A percentile compares a stretch with the other conserved stretches of the same genome.
Conservation (phyloP, 768 basidiomycete genomes). For the Pisolithus sp. region DNA sequence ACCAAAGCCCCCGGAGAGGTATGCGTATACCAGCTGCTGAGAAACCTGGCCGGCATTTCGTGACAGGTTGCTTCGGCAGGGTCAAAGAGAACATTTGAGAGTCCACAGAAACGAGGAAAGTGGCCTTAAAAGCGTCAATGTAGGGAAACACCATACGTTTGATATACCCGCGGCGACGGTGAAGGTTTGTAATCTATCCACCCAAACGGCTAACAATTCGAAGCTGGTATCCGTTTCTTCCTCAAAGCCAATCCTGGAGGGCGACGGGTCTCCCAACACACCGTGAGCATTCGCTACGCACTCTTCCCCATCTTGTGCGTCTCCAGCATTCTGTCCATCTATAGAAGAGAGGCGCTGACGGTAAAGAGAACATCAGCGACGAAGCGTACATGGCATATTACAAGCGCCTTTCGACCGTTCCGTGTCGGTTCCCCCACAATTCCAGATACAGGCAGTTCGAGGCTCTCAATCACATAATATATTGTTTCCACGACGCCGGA, state of each 20-base stretch:
- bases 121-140: conserved; percentile 16
- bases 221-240: conserved; percentile 10
- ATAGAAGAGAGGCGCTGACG: background rate
- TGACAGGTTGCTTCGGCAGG: conserved; percentile 17
- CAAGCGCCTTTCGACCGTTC: background rate
- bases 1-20: conserved; percentile 26
- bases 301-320: background rate
- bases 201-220: conserved; percentile 20
- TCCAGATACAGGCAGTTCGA: background rate
- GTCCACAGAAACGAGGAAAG: conserved; percentile 25
- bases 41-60: background rate
- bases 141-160: no score
- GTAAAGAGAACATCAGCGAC: background rate
- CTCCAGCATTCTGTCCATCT: background rate
- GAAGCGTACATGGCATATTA: background rate
- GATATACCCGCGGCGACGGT: conserved; percentile 23
- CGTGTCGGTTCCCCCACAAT: background rate
- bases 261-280: background rate
- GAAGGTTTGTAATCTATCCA: conserved; percentile 20
- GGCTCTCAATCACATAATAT: no score
- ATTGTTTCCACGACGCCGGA: no score
- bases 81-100: conserved; percentile 22
- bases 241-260: conserved; percentile 1
- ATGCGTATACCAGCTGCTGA: conserved; percentile 22
- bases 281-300: background rate